Evolutionary conservation across 805 yeast genomes (phyloP).

Genomic region (Wickerhamomyces queroliae): DNA sequence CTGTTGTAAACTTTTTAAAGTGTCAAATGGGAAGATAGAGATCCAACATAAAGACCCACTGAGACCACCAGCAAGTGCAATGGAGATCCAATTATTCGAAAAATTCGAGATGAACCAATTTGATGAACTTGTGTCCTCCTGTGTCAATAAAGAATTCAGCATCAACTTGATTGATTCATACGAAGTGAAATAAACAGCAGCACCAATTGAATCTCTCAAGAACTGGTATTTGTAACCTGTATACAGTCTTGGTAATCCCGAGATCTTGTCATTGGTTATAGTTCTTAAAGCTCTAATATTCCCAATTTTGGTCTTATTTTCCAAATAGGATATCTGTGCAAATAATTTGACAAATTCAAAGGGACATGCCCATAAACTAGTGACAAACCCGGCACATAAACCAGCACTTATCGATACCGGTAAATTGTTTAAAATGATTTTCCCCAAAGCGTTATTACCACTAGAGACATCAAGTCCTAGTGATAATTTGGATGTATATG

Average conservation of each 20-base stretch:
- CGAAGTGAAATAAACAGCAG: neutral
- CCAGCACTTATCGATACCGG: neutral
- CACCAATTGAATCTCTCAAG: constrained; percentile 1
- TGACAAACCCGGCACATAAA: neutral
- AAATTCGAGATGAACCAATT: neutral
- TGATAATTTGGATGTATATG: neutral
- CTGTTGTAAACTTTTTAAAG: constrained; percentile 1
- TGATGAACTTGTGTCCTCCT: neutral
- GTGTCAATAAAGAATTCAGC: neutral
- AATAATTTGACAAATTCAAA: constrained; percentile 1
- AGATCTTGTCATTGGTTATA: neutral
- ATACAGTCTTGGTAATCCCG: neutral
- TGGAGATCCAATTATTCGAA: neutral
- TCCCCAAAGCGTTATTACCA: neutral
- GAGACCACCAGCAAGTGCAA: neutral
- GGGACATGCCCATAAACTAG: constrained; percentile 2
- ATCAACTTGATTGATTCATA: neutral
- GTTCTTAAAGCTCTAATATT: neutral
- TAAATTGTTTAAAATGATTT: neutral
- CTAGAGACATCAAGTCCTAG: neutral
- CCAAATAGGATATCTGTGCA: neutral
- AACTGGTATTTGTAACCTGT: constrained; percentile 1
- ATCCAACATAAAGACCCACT: constrained; percentile 1
- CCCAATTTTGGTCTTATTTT: neutral
- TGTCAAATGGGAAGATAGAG: neutral